Conservation (phyloP, 2,329 filamentous ascomycete species). For the Onygenales sp. region DNA sequence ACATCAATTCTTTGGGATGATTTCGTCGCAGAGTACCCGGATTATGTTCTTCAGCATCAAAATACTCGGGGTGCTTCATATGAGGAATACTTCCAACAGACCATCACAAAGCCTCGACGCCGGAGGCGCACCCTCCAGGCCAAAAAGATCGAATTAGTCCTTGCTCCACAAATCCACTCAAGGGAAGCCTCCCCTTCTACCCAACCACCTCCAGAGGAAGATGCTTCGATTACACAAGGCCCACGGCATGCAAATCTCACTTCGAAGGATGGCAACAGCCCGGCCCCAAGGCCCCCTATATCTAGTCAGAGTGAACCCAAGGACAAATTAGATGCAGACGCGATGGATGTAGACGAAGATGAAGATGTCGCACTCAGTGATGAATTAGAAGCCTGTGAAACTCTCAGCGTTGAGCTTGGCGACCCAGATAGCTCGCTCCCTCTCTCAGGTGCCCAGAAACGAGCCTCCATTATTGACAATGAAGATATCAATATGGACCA, state of each 20-base stretch:
- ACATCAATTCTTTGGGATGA: constrained; percentile 37
- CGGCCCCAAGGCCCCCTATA: not conserved
- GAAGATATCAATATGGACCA: not conserved
- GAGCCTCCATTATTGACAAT: not conserved
- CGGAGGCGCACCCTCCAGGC: constrained; percentile 29
- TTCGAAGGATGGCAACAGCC: no score
- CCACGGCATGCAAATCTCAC: no score
- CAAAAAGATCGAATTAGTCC: constrained; percentile 20
- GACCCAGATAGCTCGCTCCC: constrained; percentile 15
- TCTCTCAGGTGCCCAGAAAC: not conserved
- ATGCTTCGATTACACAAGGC: no score
- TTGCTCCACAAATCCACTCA: constrained; percentile 14
- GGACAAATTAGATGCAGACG: not conserved
- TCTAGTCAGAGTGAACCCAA: not conserved
- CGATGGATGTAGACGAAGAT: not conserved
- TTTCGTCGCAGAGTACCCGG: constrained; percentile 32
- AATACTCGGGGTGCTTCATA: constrained; percentile 16
- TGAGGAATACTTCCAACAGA: constrained; percentile 28
- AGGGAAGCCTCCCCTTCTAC: no score
- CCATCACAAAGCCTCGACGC: constrained; percentile 22
- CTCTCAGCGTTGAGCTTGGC: constrained; percentile 29
- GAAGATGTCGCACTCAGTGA: not conserved
- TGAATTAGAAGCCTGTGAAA: constrained; percentile 18
- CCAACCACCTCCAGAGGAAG: no score
- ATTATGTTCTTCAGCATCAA: constrained; percentile 14